Base-by-base conservation (phyloP, 768 basidiomycete genomes). In the Leucocoprinus leucothites region DNA sequence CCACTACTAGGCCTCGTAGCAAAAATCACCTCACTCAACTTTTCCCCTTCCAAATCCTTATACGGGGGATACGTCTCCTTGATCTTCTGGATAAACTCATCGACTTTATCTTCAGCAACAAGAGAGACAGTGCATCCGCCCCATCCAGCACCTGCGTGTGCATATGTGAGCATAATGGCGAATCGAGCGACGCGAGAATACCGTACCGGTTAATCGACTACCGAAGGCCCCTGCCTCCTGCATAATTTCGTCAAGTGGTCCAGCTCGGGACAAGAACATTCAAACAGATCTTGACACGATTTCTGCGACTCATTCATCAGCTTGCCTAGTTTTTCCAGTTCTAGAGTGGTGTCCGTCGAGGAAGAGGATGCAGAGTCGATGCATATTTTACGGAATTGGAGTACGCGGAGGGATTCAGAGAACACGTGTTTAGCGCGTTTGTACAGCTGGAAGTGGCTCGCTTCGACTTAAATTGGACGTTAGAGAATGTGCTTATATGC, bases 51-150 rank as follows among this genome's bases (percentile, higher is more conserved):
- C 38, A 95, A 67, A 5, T 69, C 74, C 58, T 72, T 71, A 67
- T 89, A 93, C n/a, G 86, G 81, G 16, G 65, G 69, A 65, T 92
- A 94, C 3, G 69, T 71, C n/a, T 71, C 70, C 63, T 74, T 80
- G 16, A 94, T 71, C 59, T 76, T 74, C 58, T 71, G 64, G 43
- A 93, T 85, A 66, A 95, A 94, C 7, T 62, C 57, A 0, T 79
- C 76, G 2, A 89, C 88, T 42, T 80, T 63, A 18, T 72, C 68
- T 63, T 87, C 86, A 6, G 82, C 77, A 14, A 94, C 86, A 18
- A 94, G 78, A 6, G 89, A 91, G 19, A 94, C 87, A 0, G 88
- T 89, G 63, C 91, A 94, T 4, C 93, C 93, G 35, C 94, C 94
- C 92, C 92, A 96, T 3, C 91, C 92, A 0, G 92, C 92, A 25